Evolutionary conservation across 257 asterid genomes (phyloP).

Genomic region (Scutellaria barbata): DNA sequence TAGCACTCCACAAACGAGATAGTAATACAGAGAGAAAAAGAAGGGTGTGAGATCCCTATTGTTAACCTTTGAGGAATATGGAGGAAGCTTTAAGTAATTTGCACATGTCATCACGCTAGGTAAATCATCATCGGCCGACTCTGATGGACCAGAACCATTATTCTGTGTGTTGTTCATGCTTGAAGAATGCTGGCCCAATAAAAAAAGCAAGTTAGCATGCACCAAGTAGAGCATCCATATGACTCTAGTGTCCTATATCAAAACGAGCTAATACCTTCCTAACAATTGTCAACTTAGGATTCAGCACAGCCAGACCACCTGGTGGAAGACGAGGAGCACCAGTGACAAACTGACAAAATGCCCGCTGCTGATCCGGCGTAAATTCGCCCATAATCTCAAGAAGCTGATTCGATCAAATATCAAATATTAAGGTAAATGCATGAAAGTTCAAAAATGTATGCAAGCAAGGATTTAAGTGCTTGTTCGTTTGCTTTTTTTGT

Average conservation of each 20-base stretch:
- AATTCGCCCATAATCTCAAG: slow-evolving; percentile 97
- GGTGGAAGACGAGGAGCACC: slow-evolving; percentile 99
- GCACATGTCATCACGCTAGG: slow-evolving; percentile 99
- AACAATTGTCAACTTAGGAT: slow-evolving; percentile 96
- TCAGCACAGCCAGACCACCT: slow-evolving; percentile 91
- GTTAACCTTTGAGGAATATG: slow-evolving; percentile 90
- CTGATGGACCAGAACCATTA: slow-evolving; percentile 69
- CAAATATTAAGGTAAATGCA: background rate
- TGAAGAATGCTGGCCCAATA: slow-evolving; percentile 76
- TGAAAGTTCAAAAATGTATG: background rate
- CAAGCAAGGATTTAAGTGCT: background rate
- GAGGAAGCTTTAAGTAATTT: slow-evolving; percentile 98
- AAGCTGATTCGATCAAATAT: slow-evolving; percentile 52
- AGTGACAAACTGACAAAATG: slow-evolving; percentile 98
- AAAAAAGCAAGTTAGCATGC: slow-evolving; percentile 7
- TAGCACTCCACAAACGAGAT: background rate
- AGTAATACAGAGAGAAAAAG: background rate
- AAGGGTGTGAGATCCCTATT: background rate
- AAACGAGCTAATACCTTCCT: slow-evolving; percentile 67
- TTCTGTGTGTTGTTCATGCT: slow-evolving; percentile 50
- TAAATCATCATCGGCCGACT: slow-evolving; percentile 89
- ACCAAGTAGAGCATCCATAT: background rate
- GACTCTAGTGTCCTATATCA: background rate
- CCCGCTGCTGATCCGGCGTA: slow-evolving; percentile 89
- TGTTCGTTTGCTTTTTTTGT: too few species aligned